Evolutionary conservation across 2,329 filamentous ascomycete species (phyloP), one percentile per base, ranked within the genome.

Genomic region (Phialophora tarda): DNA sequence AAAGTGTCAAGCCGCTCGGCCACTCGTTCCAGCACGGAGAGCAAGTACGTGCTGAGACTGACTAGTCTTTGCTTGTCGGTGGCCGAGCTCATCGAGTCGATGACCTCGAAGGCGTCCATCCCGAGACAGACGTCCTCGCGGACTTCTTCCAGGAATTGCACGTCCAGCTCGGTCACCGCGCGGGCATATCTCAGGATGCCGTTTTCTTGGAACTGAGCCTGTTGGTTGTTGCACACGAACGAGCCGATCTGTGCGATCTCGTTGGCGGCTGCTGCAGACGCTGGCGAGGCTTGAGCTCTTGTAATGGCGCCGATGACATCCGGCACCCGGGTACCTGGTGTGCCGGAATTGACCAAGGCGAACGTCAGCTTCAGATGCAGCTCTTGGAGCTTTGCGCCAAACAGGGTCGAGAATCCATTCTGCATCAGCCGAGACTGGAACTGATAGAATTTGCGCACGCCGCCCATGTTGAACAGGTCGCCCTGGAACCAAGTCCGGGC

Each of bases 21-120:
- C 78, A 86, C 84, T 12, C 83, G 81, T 72, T 86, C 83, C 0
- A 85, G 78, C 0, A 83, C 77, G 63, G 84, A 82, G 57, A 86
- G 78, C 0, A 86, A 75, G 71, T 85, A 85, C 0, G 78, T 79
- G 2, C 74, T 74, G 21, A 66, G 59, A 34, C 47, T 63, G 0
- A 81, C 77, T 3, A 83, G 67, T 0, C 80, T 78, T 2, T 82
- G 70, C 1, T 80, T 77, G 26, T 81, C 79, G 0, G 75, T 76
- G 5, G 76, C 72, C 0, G 76, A 74, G n/a, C 81, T 79, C 24
- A 80, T 76, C 24, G 76, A 75, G 69, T 80, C 80, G 30, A 85
- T 76, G 24, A 77, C 78, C 53, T 82, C 82, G 28, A 84, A 84
- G 0, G 84, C 84, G 66, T 86, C 83, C 82, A 86, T 86, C 8